Conservation (phyloP, 192 early-diverging fungal genomes). For the Lobosporangium transversale region DNA sequence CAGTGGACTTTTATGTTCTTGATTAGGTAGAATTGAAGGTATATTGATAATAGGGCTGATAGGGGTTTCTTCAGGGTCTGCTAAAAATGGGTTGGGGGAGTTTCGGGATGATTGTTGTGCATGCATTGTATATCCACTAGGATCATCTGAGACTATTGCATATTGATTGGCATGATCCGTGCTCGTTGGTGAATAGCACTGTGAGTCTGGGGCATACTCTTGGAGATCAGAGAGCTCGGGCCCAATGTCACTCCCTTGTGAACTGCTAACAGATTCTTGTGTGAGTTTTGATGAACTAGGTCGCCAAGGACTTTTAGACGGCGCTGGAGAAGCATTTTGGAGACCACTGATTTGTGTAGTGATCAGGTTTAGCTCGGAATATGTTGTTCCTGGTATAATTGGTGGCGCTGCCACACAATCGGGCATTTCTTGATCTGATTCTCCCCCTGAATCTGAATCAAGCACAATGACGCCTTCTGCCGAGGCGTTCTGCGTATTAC, state of each 20-base stretch:
- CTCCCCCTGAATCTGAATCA: no score
- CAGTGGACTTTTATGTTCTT: not conserved
- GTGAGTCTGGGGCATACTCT: not conserved
- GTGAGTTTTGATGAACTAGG: not conserved
- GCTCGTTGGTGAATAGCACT: not conserved
- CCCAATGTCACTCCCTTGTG: conserved; percentile 4
- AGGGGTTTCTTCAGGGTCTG: not conserved
- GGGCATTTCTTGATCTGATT: no score
- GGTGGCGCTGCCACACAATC: no score
- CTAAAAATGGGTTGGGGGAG: not conserved
- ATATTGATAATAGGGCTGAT: no score
- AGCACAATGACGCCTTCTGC: no score
- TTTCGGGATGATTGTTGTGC: not conserved
- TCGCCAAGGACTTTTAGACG: no score
- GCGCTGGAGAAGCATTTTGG: no score
- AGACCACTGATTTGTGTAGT: no score
- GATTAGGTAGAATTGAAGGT: not conserved
- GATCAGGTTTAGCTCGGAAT: no score
- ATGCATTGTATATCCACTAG: not conserved
- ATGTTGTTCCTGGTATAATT: no score
- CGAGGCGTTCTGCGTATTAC: no score
- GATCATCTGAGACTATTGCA: not conserved
- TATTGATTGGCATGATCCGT: not conserved
- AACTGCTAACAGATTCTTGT: conserved; percentile 4
- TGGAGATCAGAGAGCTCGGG: not conserved